Percentiles rank a stretch among this genome's conserved stretches.
These are phyloP conservation scores for Curvularia spicifera DNA, from an alignment of 2,329 filamentous ascomycete genomes.

Conservation along the genomic window DNA sequence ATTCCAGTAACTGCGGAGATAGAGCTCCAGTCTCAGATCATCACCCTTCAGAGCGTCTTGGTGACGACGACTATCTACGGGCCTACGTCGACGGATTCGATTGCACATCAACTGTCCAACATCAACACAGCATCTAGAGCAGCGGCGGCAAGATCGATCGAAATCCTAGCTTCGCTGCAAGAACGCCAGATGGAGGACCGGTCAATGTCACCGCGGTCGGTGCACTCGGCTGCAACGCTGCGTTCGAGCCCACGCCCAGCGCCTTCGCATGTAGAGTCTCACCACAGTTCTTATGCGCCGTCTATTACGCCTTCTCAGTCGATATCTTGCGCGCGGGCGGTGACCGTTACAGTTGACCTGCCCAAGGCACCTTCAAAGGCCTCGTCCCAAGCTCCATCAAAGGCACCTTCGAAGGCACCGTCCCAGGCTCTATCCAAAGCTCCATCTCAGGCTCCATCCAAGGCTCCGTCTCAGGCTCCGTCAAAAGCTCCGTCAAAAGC, in stretches of 20 bases:
- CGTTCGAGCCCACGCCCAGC: conserved; percentile 13
- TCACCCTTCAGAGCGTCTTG: conserved; percentile 42
- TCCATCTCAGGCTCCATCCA: conserved; percentile 20
- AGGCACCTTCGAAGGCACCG: neutral
- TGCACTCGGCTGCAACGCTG: conserved; percentile 18
- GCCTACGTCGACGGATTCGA: conserved; percentile 41
- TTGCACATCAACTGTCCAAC: conserved; percentile 41
- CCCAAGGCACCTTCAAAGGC: conserved; percentile 6
- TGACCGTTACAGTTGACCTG: neutral
- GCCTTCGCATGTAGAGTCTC: conserved; percentile 5
- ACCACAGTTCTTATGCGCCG: neutral
- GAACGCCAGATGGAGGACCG: conserved; percentile 32
- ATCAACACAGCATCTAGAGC: conserved; percentile 40
- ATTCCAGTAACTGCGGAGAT: conserved; percentile 40
- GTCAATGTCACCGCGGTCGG: conserved; percentile 25
- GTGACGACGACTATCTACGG: conserved; percentile 46
- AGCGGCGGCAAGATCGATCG: conserved; percentile 38
- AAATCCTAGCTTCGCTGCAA: conserved; percentile 36
- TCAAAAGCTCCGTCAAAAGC: neutral
- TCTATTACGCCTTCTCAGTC: conserved; percentile 9
- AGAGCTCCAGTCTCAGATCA: conserved; percentile 45
- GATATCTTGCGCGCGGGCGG: neutral
- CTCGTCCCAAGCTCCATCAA: conserved; percentile 6
- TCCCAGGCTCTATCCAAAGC: conserved; percentile 18
- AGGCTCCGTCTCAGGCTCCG: neutral